Base-by-base conservation (phyloP, 768 basidiomycete species). In the Mycena indigotica region DNA sequence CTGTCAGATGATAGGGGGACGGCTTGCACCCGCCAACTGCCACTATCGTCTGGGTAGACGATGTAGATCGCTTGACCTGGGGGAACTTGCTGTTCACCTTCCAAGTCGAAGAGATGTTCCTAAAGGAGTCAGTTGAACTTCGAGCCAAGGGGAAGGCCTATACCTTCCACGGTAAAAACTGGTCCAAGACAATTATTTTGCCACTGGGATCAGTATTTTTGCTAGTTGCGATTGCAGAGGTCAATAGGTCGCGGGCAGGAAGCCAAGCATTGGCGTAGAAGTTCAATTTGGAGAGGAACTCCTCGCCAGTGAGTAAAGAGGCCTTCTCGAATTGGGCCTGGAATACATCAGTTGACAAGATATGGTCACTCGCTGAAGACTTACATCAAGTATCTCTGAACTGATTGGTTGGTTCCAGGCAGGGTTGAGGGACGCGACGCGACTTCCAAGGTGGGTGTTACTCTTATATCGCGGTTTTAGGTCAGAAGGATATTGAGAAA, bases 251-350 rank as follows among this genome's bases (percentile, higher is more conserved):
- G 52, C 95, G 80, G 6, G 94, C 96, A 29, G 96, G 95, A 45
- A 98, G 75, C 96, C 96, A 99, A 21, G 93, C 88, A 32, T 90
- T 84, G 45, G 84, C 82, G 66, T 93, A 93, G 74, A 92, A 95
- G 64, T 87, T 82, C 29, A 99, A 74, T 56, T 87, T 83, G 16
- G 77, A 81, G 16, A 90, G 67, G 69, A 99, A 97, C 72, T 98
- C 97, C 58, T 81, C 77, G 4, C 97, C 96, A 0, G 94, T 84
- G 35, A 98, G 75, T 30, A 73, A 72, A 3, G 94, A 97, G 2
- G 97, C 96, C 62, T 84, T 81, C 52, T 74, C 72, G 73, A 99
- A 99, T 63, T 75, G 84, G 4, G 77, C 73, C 92, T 95, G 65
- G 28, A 46, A n/a, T n/a, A n/a, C n/a, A n/a, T n/a, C n/a, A n/a